Conservation (phyloP, 202 grass and related monocot genomes). For the Elaeis oleifera region DNA sequence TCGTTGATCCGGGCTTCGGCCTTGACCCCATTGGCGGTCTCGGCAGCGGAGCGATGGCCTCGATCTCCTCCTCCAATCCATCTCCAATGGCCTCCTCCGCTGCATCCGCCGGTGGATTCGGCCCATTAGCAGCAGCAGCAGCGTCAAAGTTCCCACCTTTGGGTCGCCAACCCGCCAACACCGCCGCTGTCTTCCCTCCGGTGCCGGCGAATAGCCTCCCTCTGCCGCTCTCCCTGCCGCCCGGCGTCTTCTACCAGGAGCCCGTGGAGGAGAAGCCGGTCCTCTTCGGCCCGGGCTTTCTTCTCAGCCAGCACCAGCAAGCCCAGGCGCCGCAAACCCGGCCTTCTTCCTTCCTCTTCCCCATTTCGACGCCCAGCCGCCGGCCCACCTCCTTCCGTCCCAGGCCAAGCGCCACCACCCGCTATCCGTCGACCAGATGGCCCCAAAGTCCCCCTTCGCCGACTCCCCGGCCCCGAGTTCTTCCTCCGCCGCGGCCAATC, state of each 20-base stretch:
- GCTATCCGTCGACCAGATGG: conserved; percentile 18
- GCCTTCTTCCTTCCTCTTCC: conserved; percentile 50
- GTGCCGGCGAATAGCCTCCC: too few species aligned
- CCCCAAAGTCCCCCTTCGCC: neutral
- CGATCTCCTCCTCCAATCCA: conserved; percentile 2
- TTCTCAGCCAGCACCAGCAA: conserved; percentile 36
- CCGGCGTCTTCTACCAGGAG: conserved; percentile 44
- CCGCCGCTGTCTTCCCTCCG: conserved; percentile 9
- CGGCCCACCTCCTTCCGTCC: conserved; percentile 18
- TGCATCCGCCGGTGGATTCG: conserved; percentile 24
- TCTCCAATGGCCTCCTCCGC: conserved; percentile 29
- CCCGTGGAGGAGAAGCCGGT: conserved; percentile 39
- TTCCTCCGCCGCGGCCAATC: neutral
- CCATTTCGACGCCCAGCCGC: too few species aligned
- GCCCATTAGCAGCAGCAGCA: conserved; percentile 18
- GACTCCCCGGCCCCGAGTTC: neutral
- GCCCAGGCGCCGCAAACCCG: conserved; percentile 17
- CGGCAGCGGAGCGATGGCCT: conserved; percentile 6
- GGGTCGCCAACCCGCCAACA: conserved; percentile 1
- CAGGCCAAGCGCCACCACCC: conserved; percentile 10
- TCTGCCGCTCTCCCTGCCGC: neutral
- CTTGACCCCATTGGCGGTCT: conserved; percentile 30
- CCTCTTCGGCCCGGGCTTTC: conserved; percentile 30
- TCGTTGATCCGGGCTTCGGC: conserved; percentile 22
- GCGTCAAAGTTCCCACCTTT: conserved; percentile 21